Conservation (phyloP, 345 rosid genomes). For the Acer campestre region DNA sequence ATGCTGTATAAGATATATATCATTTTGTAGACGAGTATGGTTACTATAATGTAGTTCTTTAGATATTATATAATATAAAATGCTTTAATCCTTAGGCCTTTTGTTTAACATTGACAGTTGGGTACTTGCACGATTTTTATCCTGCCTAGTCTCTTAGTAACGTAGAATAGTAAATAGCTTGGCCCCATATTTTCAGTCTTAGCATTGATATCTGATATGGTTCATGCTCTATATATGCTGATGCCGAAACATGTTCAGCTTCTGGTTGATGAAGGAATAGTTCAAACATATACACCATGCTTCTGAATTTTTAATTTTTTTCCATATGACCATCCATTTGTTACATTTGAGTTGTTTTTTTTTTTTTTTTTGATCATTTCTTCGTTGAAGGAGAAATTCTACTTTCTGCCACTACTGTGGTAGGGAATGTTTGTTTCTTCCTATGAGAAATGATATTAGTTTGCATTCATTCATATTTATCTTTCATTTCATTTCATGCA, state of each 20-base stretch:
- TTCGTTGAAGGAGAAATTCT: background rate
- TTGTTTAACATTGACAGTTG: background rate
- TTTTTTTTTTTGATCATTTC: background rate
- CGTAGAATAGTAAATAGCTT: background rate
- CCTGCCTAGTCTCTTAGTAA: background rate
- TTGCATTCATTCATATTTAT: background rate
- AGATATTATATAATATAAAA: background rate
- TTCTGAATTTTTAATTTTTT: background rate
- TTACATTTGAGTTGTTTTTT: constrained; percentile 1
- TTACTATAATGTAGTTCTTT: background rate
- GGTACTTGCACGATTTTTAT: background rate
- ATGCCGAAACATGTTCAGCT: background rate
- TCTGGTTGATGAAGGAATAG: background rate
- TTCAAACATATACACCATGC: background rate
- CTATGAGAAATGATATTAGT: background rate
- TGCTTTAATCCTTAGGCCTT: background rate
- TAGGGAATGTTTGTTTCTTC: background rate
- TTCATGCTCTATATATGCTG: constrained; percentile 2
- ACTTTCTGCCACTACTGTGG: background rate
- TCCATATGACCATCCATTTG: background rate
- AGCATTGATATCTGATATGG: background rate
- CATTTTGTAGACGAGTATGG: constrained; percentile 8
- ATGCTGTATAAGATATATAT: background rate
- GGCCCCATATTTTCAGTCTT: background rate
- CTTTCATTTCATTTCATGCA: background rate